Percentiles rank a stretch among this genome's conserved stretches.
Evolutionary conservation across 805 yeast genomes (phyloP).

Genomic region (Dipodascopsis uninucleata): DNA sequence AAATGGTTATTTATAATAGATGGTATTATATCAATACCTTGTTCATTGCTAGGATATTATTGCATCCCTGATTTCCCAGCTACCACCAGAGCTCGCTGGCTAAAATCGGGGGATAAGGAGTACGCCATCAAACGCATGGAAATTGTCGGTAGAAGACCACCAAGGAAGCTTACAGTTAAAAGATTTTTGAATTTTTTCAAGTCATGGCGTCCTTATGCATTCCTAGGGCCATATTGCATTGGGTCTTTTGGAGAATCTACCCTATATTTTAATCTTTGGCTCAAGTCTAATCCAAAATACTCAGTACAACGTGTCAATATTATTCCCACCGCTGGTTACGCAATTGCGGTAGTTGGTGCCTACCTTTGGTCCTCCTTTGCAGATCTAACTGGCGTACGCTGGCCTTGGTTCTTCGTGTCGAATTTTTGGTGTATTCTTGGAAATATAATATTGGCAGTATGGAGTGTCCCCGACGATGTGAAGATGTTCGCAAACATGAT

Average conservation of each 20-base stretch:
- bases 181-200: conserved; percentile 11
- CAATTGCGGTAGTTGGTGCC: conserved; percentile 31
- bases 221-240: conserved; percentile 21
- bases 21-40: too few species aligned
- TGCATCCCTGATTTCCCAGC: not conserved
- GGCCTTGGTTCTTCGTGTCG: conserved; percentile 27
- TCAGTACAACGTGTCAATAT: conserved; percentile 34
- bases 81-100: not conserved
- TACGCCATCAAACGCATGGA: not conserved
- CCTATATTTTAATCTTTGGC: conserved; percentile 36
- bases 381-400: conserved; percentile 34
- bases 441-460: conserved; percentile 15
- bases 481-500: conserved; percentile 1
- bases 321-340: conserved; percentile 38
- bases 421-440: conserved; percentile 16
- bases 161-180: conserved; percentile 1
- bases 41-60: not conserved
- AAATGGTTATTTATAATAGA: conserved; percentile 11
- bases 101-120: not conserved
- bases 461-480: conserved; percentile 14
- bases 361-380: conserved; percentile 34
- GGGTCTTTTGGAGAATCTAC: conserved; percentile 20
- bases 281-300: conserved; percentile 32
- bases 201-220: conserved; percentile 27
- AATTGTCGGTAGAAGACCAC: not conserved